These are phyloP conservation scores for Wickerhamiella shivajii DNA, from an alignment of 805 yeast genomes.

Conservation along the genomic window DNA sequence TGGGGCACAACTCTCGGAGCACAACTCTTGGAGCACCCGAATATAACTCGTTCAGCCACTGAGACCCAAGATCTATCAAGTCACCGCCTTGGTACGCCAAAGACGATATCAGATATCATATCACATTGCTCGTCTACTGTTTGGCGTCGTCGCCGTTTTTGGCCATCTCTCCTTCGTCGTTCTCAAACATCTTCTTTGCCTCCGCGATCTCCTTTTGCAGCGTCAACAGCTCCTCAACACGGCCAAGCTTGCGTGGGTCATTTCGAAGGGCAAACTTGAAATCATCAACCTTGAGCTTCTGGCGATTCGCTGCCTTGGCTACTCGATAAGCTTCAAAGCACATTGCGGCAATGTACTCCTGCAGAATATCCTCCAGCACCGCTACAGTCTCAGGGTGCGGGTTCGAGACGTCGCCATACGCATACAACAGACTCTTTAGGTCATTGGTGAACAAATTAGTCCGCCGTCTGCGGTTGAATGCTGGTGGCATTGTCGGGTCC, in stretches of 20 bases:
- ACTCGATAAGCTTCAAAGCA: conserved; percentile 39
- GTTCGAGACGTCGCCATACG: conserved; percentile 57
- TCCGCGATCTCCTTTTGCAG: conserved; percentile 47
- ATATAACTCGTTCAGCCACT: no score
- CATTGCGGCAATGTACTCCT: conserved; percentile 46
- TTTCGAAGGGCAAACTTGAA: conserved; percentile 53
- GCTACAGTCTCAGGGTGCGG: conserved; percentile 55
- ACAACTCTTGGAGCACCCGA: no score
- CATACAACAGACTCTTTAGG: conserved; percentile 45
- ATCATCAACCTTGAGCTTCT: conserved; percentile 56
- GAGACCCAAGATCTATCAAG: no score
- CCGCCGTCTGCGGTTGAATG: conserved; percentile 3
- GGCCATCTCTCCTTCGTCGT: conserved; percentile 34
- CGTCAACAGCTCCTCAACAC: conserved; percentile 48
- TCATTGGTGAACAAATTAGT: conserved; percentile 27
- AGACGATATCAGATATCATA: no score
- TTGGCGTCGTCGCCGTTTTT: no score
- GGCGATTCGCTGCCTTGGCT: conserved; percentile 38
- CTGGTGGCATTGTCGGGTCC: not conserved
- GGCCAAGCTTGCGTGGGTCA: conserved; percentile 53
- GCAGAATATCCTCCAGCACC: conserved; percentile 51
- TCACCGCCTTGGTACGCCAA: no score
- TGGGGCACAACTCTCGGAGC: no score
- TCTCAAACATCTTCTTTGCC: conserved; percentile 55
- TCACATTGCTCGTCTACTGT: no score